Evolutionary conservation across 768 basidiomycete species (phyloP), one percentile per base, ranked within the genome.

Genomic region (Sistotremastrum suecicum): DNA sequence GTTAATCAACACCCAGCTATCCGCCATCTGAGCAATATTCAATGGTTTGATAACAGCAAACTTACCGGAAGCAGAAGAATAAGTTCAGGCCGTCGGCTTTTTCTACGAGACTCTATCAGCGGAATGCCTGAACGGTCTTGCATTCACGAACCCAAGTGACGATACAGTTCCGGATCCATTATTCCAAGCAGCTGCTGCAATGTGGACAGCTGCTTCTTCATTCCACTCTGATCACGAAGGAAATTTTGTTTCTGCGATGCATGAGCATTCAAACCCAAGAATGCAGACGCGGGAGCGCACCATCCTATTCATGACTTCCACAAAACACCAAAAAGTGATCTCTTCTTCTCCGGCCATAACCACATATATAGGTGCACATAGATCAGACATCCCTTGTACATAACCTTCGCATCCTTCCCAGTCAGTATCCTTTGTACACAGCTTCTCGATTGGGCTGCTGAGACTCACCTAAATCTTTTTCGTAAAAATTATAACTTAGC

Each of bases 331-430:
- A 64, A 97, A 98, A 1, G 87, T 88, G 63, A 88, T 63, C 44
- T 83, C 84, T 56, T 94, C 91, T 51, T 95, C 83, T 5, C 78
- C 85, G 44, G 74, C 80, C 74, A 87, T 80, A 10, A 91, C 86
- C 29, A 98, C 81, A 56, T 97, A 98, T 5, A 98, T 64, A 8
- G 95, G 95, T 3, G 88, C 83, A 54, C 87, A 86, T 9, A 99
- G 74, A 62, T 99, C 95, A 2, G 87, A 90, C 95, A 98, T 98
- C 33, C 95, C 95, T 62, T 98, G 95, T 4, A 98, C 95, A 60
- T 98, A 97, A 31, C 92, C 90, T 83, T 50, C 47, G 45, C 42
- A 35, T n/a, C 45, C 42, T 48, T 41, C 7, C 3, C 35, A 11
- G 38, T 65, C 48, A 62, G 51, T 39, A 45, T 12, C 34, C 37